A percentile compares a stretch with the other conserved stretches of the same genome.
Evolutionary conservation across 2,329 filamentous ascomycete genomes (phyloP).

Genomic region (Aspergillus luchuensis): DNA sequence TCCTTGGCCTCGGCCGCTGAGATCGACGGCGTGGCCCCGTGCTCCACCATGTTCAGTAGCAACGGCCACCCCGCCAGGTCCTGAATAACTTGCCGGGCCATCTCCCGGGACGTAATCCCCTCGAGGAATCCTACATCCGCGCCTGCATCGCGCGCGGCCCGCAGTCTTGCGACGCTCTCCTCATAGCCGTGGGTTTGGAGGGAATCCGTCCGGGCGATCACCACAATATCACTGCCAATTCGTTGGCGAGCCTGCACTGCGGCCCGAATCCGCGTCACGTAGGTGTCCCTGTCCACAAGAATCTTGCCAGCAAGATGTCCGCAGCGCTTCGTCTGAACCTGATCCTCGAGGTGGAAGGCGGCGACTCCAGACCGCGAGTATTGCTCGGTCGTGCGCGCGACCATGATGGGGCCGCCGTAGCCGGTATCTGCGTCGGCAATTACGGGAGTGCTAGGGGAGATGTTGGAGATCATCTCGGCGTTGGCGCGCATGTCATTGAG

Average conservation of each 20-base stretch:
- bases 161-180: slow-evolving; percentile 40
- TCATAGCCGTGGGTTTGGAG: slow-evolving; percentile 42
- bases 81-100: slow-evolving; percentile 37
- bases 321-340: slow-evolving; percentile 51
- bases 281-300: slow-evolving; percentile 39
- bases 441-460: slow-evolving; percentile 52
- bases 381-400: slow-evolving; percentile 52
- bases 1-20: slow-evolving; percentile 41
- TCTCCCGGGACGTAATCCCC: slow-evolving; percentile 42
- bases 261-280: slow-evolving; percentile 41
- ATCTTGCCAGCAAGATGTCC: slow-evolving; percentile 45
- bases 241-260: slow-evolving; percentile 39
- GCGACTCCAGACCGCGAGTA: slow-evolving; percentile 58
- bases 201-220: slow-evolving; percentile 49
- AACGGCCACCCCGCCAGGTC: slow-evolving; percentile 44
- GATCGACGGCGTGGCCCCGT: slow-evolving; percentile 45
- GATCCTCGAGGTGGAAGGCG: slow-evolving; percentile 61
- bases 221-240: slow-evolving; percentile 44
- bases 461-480: slow-evolving; percentile 56
- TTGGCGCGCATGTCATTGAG: slow-evolving; percentile 57
- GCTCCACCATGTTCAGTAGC: slow-evolving; percentile 50
- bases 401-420: slow-evolving; percentile 54
- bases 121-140: slow-evolving; percentile 48
- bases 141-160: slow-evolving; percentile 43
- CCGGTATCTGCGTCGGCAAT: slow-evolving; percentile 60